phyloP scores from a whole-genome alignment of 768 basidiomycete species.

The Tulasnella sp. region DNA sequence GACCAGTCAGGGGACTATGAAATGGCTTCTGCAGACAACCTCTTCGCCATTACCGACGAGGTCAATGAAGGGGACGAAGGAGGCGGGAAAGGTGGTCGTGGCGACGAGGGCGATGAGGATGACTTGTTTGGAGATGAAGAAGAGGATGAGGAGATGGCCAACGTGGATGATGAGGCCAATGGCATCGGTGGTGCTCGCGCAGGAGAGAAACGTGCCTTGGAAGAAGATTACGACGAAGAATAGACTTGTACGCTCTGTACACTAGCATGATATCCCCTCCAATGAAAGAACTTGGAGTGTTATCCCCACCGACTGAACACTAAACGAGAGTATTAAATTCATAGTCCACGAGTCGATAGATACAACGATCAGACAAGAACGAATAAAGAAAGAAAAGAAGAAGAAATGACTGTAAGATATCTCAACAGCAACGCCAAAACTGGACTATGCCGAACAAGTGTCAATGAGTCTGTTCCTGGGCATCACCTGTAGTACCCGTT shows the following conservation, averaged over 20 bases:
- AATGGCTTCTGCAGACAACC: slow-evolving; percentile 10
- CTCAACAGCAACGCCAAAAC: neutral
- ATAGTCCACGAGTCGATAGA: slow-evolving; percentile 28
- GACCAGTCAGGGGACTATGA: slow-evolving; percentile 18
- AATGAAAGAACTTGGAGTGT: neutral
- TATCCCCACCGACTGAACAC: slow-evolving; percentile 26
- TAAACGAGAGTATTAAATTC: slow-evolving; percentile 33
- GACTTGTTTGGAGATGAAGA: slow-evolving; percentile 31
- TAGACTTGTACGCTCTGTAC: neutral
- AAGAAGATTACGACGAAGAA: neutral
- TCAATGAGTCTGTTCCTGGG: slow-evolving; percentile 66
- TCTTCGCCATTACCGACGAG: slow-evolving; percentile 10
- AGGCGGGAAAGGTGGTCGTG: slow-evolving; percentile 68
- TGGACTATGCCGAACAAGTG: slow-evolving; percentile 28
- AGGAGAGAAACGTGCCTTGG: neutral
- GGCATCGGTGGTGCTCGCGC: neutral
- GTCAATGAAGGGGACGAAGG: neutral
- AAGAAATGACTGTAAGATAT: neutral
- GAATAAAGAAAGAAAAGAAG: neutral
- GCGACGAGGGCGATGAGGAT: slow-evolving; percentile 57
- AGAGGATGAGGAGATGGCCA: slow-evolving; percentile 62
- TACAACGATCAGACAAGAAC: slow-evolving; percentile 32
- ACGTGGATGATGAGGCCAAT: slow-evolving; percentile 46
- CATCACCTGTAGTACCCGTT: slow-evolving; percentile 63
- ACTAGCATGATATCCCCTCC: neutral